phyloP scores from a whole-genome alignment of 2,329 filamentous ascomycete genomes.

The Pseudogymnoascus sp. region DNA sequence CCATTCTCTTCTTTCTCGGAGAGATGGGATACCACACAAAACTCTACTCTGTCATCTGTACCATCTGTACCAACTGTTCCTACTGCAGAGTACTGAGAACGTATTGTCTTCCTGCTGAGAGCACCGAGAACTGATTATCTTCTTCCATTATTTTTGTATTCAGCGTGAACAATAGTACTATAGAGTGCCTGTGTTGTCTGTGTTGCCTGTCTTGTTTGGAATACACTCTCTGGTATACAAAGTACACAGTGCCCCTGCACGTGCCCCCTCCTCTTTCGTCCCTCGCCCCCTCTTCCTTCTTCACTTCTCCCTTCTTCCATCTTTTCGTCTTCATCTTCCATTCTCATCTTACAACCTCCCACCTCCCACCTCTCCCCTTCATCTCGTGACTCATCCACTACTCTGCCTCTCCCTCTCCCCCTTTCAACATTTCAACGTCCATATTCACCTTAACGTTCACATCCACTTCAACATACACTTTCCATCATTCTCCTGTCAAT shows the following conservation, averaged over 20 bases:
- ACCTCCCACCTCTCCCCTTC: not conserved
- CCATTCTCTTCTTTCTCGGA: not conserved
- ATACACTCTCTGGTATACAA: not conserved
- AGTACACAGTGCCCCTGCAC: not conserved
- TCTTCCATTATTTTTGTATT: not conserved
- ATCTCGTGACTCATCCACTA: too few relatives aligned
- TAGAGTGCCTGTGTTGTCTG: not conserved
- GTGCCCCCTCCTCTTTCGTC: not conserved
- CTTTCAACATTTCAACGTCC: not conserved
- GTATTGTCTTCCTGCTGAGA: not conserved
- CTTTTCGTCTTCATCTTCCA: not conserved
- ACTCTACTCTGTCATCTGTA: not conserved
- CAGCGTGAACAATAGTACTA: not conserved
- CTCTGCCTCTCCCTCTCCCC: not conserved
- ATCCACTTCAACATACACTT: not conserved
- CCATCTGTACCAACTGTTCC: not conserved
- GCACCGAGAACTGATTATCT: not conserved
- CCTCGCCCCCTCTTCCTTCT: not conserved
- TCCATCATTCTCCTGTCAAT: not conserved
- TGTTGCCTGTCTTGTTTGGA: not conserved
- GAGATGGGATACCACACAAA: not conserved
- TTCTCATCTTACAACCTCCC: not conserved
- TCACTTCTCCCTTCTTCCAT: not conserved
- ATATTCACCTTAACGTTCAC: not conserved
- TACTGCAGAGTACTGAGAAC: not conserved